phyloP scores from a whole-genome alignment of 495 filamentous ascomycete genomes.

The Lasiosphaeriaceae sp. region DNA sequence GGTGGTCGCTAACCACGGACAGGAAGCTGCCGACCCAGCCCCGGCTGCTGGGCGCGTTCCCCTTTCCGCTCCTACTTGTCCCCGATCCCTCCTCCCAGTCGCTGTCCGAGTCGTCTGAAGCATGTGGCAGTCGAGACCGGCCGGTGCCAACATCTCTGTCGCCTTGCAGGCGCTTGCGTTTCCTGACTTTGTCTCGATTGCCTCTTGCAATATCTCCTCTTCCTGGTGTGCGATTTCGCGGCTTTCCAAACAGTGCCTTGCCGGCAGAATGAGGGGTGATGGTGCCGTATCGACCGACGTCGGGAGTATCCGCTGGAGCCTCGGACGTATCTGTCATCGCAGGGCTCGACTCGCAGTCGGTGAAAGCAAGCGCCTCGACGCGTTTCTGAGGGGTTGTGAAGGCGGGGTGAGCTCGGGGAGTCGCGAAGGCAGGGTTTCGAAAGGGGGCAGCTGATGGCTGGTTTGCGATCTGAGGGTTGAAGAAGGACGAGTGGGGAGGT shows the following conservation, averaged over 20 bases:
- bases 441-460: constrained; percentile 48
- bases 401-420: too few species aligned
- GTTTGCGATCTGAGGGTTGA: constrained; percentile 31
- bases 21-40: constrained; percentile 55
- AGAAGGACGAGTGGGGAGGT: constrained; percentile 33
- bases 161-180: constrained; percentile 38
- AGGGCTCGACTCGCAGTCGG: constrained; percentile 74
- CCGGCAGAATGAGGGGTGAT: constrained; percentile 36
- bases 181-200: constrained; percentile 40
- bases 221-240: constrained; percentile 44
- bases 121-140: constrained; percentile 39
- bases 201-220: constrained; percentile 37
- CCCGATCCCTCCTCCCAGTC: constrained; percentile 24
- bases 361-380: constrained; percentile 58
- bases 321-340: constrained; percentile 64
- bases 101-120: constrained; percentile 56
- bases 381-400: constrained; percentile 79
- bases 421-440: constrained; percentile 69
- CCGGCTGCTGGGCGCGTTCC: constrained; percentile 12
- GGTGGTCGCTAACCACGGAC: constrained; percentile 69
- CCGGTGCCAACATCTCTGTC: constrained; percentile 43
- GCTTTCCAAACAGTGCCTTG: constrained; percentile 35
- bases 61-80: constrained; percentile 28
- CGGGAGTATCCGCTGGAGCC: constrained; percentile 43
- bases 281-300: constrained; percentile 34